phyloP scores from a whole-genome alignment of 2,329 filamentous ascomycete species.

The Zarea fungicola region DNA sequence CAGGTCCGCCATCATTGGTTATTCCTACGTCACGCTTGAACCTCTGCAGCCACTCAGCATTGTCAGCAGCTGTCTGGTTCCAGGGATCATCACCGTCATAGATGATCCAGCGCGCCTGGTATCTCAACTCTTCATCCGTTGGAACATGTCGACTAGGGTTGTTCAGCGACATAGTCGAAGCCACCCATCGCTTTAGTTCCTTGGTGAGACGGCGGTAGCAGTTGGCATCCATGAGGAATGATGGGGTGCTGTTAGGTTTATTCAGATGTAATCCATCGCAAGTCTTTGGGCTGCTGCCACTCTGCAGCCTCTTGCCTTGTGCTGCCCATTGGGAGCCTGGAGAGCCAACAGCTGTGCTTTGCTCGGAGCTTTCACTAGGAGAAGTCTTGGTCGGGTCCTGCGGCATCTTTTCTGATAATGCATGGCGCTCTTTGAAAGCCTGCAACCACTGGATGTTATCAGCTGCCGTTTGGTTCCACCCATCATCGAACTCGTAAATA shows the following conservation, averaged over 20 bases:
- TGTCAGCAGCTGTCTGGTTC: constrained; percentile 60
- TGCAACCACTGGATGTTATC: constrained; percentile 51
- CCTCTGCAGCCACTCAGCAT: constrained; percentile 56
- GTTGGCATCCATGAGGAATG: constrained; percentile 55
- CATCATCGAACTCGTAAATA: constrained; percentile 57
- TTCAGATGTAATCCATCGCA: not conserved
- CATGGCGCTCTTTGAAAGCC: constrained; percentile 46
- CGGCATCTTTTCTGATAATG: constrained; percentile 16
- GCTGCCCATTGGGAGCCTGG: constrained; percentile 6
- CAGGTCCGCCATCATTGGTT: constrained; percentile 44
- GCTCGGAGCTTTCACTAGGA: not conserved
- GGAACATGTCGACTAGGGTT: constrained; percentile 57
- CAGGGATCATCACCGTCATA: constrained; percentile 61
- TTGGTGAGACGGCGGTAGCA: constrained; percentile 52
- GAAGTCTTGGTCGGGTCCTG: constrained; percentile 8
- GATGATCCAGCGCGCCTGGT: constrained; percentile 58
- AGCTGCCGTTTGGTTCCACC: constrained; percentile 59
- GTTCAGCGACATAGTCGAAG: constrained; percentile 50
- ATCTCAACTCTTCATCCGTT: constrained; percentile 57
- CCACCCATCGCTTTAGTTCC: constrained; percentile 49
- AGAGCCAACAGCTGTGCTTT: constrained; percentile 1
- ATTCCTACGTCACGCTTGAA: constrained; percentile 57
- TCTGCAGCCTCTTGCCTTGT: not conserved
- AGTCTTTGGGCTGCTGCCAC: not conserved
- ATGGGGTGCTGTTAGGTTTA: constrained; percentile 22